Evolutionary conservation across 768 basidiomycete genomes (phyloP).

Genomic region (Russula emetica): DNA sequence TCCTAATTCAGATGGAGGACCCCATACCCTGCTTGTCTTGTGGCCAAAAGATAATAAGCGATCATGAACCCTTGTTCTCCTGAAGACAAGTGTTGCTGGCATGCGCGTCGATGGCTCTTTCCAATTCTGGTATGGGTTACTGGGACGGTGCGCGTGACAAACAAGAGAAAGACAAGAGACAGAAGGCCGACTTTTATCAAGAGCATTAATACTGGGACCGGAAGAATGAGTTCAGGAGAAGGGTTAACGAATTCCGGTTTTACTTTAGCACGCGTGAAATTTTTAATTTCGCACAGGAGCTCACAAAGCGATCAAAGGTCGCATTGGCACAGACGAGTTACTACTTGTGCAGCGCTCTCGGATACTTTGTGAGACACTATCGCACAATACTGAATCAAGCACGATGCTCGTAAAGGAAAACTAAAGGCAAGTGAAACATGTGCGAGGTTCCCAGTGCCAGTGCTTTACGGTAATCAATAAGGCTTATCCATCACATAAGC

Average conservation of each 20-base stretch:
- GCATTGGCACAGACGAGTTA: neutral
- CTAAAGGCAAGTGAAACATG: neutral
- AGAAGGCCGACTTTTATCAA: neutral
- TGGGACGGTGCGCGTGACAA: neutral
- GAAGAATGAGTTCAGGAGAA: no score
- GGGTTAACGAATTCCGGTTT: no score
- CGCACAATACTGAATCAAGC: neutral
- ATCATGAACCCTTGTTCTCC: neutral
- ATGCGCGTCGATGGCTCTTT: neutral
- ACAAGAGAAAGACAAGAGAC: neutral
- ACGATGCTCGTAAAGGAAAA: neutral
- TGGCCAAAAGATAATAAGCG: neutral
- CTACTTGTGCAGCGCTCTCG: neutral
- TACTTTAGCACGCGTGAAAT: no score
- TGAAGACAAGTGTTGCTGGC: neutral
- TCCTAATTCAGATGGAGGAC: neutral
- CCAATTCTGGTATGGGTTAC: neutral
- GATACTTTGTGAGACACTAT: neutral
- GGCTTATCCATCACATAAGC: no score
- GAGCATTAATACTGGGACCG: no score
- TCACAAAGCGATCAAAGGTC: neutral
- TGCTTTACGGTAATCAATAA: no score
- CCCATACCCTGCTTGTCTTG: neutral
- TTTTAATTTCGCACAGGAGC: neutral
- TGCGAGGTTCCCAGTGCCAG: no score